Evolutionary conservation across 2,329 filamentous ascomycete species (phyloP), one percentile per base, ranked within the genome.

Genomic region (Venturia oleaginea): DNA sequence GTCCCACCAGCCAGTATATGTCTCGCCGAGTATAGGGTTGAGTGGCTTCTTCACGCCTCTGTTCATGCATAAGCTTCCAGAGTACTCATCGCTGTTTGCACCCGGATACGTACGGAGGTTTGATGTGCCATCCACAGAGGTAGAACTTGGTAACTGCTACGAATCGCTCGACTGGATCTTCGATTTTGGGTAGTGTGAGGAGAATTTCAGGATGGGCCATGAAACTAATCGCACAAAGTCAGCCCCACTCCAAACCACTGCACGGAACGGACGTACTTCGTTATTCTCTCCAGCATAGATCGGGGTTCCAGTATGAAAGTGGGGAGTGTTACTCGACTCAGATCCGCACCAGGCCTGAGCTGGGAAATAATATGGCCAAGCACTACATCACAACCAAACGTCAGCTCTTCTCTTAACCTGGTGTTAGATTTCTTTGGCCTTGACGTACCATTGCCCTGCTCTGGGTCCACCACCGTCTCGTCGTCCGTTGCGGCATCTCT

Each of bases 191-290:
- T 76, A 97, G 94, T 40, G 89, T 88, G 4, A 99, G 85, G 38
- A 99, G 87, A 72, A 92, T 95, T 77, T 99, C 94, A 48, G 94
- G 94, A 74, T 99, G 94, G 71, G 93, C 95, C 94, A 99, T 99
- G 82, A 99, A 99, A 81, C 92, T 97, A 74, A 34, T 66, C 27
- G 40, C 42, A 67, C 46, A 64, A 66, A 51, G 30, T 68, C 24
- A 61, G 43, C 61, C 19, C 68, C 48, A 70, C 70, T 55, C 59
- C 61, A 42, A 32, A n/a, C 24, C 13, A 59, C 61, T 40, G 59
- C 22, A 55, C 43, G 42, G 59, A 37, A 57, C 63, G 48, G 17
- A 79, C 86, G 69, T 80, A 96, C 92, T 99, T 99, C 72, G 94
- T 99, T 75, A 99, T 99, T 71, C 94, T 86, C 79, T 99, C 94